A percentile compares a stretch with the other conserved stretches of the same genome.
These are phyloP conservation scores for Cerrena zonata DNA, from an alignment of 1,284 basidiomycete species.

Conservation along the genomic window DNA sequence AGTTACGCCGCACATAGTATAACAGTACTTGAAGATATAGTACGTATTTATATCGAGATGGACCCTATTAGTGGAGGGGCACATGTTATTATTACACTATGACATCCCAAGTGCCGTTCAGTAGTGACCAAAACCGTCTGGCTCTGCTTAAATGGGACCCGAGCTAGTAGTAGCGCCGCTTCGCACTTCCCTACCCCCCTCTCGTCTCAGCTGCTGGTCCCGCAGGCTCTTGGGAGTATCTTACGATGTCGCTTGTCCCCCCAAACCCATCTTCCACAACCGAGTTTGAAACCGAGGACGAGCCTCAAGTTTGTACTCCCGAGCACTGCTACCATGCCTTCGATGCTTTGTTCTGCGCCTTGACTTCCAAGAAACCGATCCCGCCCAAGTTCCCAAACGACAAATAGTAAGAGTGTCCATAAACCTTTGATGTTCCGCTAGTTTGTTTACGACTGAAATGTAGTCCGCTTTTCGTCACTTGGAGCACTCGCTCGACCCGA, in stretches of 20 bases:
- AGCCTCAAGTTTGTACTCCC: constrained; percentile 47
- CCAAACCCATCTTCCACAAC: constrained; percentile 34
- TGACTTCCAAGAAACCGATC: constrained; percentile 51
- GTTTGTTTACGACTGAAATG: background rate
- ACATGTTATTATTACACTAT: no score
- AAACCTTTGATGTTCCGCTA: background rate
- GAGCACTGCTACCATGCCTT: constrained; percentile 78
- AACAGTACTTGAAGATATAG: no score
- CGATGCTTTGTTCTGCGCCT: constrained; percentile 69
- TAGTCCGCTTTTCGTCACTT: constrained; percentile 94
- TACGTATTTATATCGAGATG: no score
- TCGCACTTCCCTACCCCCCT: background rate
- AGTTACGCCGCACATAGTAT: no score
- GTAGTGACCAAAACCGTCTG: no score
- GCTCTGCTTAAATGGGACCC: no score
- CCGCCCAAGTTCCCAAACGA: constrained; percentile 58
- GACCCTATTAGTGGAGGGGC: no score
- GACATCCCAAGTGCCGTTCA: no score
- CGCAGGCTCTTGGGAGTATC: constrained; percentile 2
- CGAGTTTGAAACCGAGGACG: constrained; percentile 24
- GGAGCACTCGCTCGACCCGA: constrained; percentile 71
- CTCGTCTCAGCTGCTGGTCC: background rate
- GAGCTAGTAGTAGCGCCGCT: background rate
- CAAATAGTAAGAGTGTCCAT: constrained; percentile 54
- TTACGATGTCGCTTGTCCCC: constrained; percentile 26